Conservation (phyloP, 352 stramenopile species). For the Phytophthora hybrid region DNA sequence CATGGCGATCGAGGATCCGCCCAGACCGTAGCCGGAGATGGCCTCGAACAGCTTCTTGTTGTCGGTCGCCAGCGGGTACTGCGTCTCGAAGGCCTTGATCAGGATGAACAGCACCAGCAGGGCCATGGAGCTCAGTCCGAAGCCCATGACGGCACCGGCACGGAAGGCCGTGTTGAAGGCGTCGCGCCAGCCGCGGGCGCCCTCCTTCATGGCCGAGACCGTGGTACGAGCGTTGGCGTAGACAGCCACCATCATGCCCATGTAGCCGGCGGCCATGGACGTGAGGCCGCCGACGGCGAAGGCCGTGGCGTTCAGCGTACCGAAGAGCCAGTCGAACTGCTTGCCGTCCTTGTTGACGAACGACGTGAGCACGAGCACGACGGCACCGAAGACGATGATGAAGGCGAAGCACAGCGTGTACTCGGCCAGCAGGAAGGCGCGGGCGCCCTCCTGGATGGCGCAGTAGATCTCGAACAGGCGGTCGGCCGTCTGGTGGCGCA, state of each 20-base stretch:
- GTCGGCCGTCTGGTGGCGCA: conserved; percentile 85
- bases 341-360: conserved; percentile 88
- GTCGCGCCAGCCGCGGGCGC: conserved; percentile 92
- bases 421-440: conserved; percentile 97
- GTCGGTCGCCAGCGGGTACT: conserved; percentile 90
- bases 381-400: conserved; percentile 89
- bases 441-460: conserved; percentile 98
- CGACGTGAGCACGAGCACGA: conserved; percentile 94
- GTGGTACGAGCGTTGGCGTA: conserved; percentile 99
- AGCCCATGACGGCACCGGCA: conserved; percentile 99
- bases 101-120: conserved; percentile 98
- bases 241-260: conserved; percentile 99
- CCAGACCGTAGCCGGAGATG: conserved; percentile 98
- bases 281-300: conserved; percentile 98
- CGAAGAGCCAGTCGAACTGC: conserved; percentile 91
- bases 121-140: conserved; percentile 96
- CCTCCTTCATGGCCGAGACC: conserved; percentile 96
- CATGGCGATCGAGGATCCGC: conserved; percentile 98
- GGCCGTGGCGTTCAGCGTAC: conserved; percentile 94
- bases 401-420: conserved; percentile 99
- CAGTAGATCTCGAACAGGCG: conserved; percentile 94
- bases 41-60: conserved; percentile 95
- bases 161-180: conserved; percentile 99
- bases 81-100: conserved; percentile 93
- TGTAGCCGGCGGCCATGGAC: conserved; percentile 98